A percentile compares a stretch with the other conserved stretches of the same genome.
Evolutionary conservation across 371 early-diverging fungal genomes (phyloP).

Genomic region (Actinomortierella wolfii): DNA sequence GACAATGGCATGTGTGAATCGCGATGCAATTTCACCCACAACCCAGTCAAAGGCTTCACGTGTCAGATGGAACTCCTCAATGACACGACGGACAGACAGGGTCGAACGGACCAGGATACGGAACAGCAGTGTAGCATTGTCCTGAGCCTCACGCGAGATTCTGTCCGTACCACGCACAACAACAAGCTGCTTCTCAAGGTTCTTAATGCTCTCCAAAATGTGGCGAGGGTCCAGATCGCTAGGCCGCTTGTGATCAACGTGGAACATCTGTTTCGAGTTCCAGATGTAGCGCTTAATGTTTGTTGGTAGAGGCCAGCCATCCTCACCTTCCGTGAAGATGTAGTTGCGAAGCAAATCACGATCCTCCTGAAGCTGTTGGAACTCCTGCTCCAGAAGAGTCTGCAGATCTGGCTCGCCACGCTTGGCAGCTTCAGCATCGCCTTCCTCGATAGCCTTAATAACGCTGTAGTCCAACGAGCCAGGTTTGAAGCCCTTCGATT

Average conservation of each 20-base stretch:
- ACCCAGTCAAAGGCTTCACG: slow-evolving; percentile 94
- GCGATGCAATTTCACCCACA: slow-evolving; percentile 89
- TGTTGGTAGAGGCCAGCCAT: slow-evolving; percentile 89
- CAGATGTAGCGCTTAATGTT: slow-evolving; percentile 90
- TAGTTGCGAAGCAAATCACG: slow-evolving; percentile 73
- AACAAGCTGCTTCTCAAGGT: slow-evolving; percentile 72
- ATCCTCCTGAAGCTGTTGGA: slow-evolving; percentile 73
- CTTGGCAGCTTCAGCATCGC: slow-evolving; percentile 51
- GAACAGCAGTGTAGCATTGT: slow-evolving; percentile 92
- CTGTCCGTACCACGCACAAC: slow-evolving; percentile 91
- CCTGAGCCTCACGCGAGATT: slow-evolving; percentile 86
- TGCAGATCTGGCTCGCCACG: slow-evolving; percentile 62
- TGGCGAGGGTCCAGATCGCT: slow-evolving; percentile 89
- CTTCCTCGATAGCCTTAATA: slow-evolving; percentile 69
- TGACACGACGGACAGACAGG: slow-evolving; percentile 82
- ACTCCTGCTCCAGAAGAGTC: slow-evolving; percentile 82
- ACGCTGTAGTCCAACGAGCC: slow-evolving; percentile 68
- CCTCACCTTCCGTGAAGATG: slow-evolving; percentile 81
- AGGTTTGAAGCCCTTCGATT: slow-evolving; percentile 58
- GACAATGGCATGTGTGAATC: slow-evolving; percentile 91
- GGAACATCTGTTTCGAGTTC: slow-evolving; percentile 92
- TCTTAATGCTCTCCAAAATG: slow-evolving; percentile 73
- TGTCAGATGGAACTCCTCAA: slow-evolving; percentile 90
- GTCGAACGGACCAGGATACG: slow-evolving; percentile 85
- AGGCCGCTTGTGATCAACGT: slow-evolving; percentile 78